These are phyloP conservation scores for Dendrostoma leiphaemia DNA, from an alignment of 2,329 filamentous ascomycete genomes.

Conservation along the genomic window DNA sequence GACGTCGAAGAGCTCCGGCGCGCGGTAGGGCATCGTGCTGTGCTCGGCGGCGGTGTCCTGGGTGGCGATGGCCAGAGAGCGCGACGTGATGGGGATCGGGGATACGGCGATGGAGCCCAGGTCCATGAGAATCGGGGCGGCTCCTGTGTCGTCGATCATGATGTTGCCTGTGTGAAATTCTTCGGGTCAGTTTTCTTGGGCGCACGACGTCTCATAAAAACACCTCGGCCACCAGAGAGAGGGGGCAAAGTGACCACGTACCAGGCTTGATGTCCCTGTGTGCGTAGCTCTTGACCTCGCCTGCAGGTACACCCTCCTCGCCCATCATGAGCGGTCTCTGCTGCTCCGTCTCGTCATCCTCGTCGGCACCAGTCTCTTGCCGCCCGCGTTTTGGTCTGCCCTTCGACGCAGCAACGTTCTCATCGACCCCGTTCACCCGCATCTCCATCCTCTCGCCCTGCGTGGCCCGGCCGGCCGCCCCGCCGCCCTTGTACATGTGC, in stretches of 20 bases:
- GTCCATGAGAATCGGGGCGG: constrained; percentile 93
- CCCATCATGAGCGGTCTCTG: constrained; percentile 80
- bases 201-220: too few species aligned
- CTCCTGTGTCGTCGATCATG: constrained; percentile 93
- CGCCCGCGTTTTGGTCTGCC: constrained; percentile 40
- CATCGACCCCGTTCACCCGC: constrained; percentile 39
- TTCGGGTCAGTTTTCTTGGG: too few species aligned
- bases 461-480: not conserved
- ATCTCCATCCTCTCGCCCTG: constrained; percentile 50
- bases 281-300: constrained; percentile 76
- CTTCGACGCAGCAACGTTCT: constrained; percentile 33
- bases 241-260: constrained; percentile 37
- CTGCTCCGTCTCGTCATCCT: constrained; percentile 71
- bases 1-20: constrained; percentile 96
- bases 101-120: constrained; percentile 87
- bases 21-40: constrained; percentile 97
- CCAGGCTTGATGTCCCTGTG: constrained; percentile 97
- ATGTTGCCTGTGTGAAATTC: constrained; percentile 94
- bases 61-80: constrained; percentile 84
- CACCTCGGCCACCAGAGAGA: too few species aligned
- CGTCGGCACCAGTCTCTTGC: constrained; percentile 47
- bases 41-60: constrained; percentile 96
- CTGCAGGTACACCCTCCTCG: constrained; percentile 65
- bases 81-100: constrained; percentile 84
- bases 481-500: constrained; percentile 75